Conservation (phyloP, 768 basidiomycete species). For the Suillus hirtellus region DNA sequence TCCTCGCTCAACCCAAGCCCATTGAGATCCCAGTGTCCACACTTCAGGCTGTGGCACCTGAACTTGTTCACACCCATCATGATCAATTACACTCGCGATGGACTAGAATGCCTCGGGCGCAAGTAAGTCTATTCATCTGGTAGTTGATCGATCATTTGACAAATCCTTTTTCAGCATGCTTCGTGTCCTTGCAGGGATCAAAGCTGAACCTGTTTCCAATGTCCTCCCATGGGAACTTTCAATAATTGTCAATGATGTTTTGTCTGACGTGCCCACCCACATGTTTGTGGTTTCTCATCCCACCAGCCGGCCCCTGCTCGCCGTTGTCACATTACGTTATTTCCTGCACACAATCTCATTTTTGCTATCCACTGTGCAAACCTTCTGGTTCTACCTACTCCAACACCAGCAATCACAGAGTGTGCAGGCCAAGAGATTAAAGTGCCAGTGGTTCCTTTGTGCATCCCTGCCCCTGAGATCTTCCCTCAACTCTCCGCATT, state of each 20-base stretch:
- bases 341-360: slow-evolving; percentile 39
- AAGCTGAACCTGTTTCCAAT: slow-evolving; percentile 19
- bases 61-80: slow-evolving; percentile 23
- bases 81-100: slow-evolving; percentile 28
- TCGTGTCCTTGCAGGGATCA: slow-evolving; percentile 30
- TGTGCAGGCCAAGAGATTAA: slow-evolving; percentile 21
- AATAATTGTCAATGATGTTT: slow-evolving; percentile 29
- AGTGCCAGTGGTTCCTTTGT: slow-evolving; percentile 68
- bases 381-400: slow-evolving; percentile 23
- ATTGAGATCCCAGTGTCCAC: slow-evolving; percentile 14
- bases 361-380: slow-evolving; percentile 33
- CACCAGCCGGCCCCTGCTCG: slow-evolving; percentile 24
- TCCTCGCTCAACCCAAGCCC: slow-evolving; percentile 24
- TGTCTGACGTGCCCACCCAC: slow-evolving; percentile 33
- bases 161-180: slow-evolving; percentile 26
- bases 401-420: slow-evolving; percentile 17
- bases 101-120: slow-evolving; percentile 30
- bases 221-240: slow-evolving; percentile 32
- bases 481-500: slow-evolving; percentile 65
- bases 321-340: slow-evolving; percentile 32
- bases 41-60: slow-evolving; percentile 27
- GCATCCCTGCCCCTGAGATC: slow-evolving; percentile 68
- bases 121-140: slow-evolving; percentile 18
- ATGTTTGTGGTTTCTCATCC: slow-evolving; percentile 32
- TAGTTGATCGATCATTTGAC: slow-evolving; percentile 12